phyloP scores from a whole-genome alignment of 2,329 filamentous ascomycete species.

The Arachnopeziza araneosa region DNA sequence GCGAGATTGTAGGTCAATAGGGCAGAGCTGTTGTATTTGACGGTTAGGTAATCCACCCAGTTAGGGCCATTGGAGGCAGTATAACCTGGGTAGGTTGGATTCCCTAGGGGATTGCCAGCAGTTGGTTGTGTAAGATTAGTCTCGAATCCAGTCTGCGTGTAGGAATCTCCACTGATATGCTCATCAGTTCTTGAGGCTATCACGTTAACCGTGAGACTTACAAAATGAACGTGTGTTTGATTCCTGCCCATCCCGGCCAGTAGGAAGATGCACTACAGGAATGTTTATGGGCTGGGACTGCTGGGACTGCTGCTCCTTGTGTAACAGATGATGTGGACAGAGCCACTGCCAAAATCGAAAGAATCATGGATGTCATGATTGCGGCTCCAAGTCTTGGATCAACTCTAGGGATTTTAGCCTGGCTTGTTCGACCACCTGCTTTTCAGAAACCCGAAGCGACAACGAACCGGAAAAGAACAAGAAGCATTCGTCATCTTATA shows the following conservation, averaged over 20 bases:
- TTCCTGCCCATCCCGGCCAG: constrained; percentile 27
- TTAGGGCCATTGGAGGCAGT: constrained; percentile 44
- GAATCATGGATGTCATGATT: constrained; percentile 8
- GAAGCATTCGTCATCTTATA: not conserved
- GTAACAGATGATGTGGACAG: constrained; percentile 3
- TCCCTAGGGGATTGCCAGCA: constrained; percentile 34
- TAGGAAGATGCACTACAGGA: constrained; percentile 7
- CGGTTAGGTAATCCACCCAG: constrained; percentile 47
- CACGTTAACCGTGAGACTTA: constrained; percentile 22
- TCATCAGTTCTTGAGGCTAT: not conserved
- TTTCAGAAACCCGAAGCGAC: not conserved
- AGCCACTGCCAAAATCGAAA: constrained; percentile 6
- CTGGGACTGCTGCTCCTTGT: constrained; percentile 8
- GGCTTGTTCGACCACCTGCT: not conserved
- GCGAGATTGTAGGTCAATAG: constrained; percentile 47
- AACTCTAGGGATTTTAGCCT: not conserved
- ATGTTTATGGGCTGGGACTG: not conserved
- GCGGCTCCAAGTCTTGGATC: not conserved
- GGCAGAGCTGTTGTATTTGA: constrained; percentile 38
- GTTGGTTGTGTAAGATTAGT: constrained; percentile 30
- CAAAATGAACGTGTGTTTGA: constrained; percentile 40
- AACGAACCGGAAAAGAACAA: not conserved
- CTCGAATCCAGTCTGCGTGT: constrained; percentile 36
- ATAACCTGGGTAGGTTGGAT: constrained; percentile 35
- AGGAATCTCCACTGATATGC: constrained; percentile 35